These are phyloP conservation scores for Williopsis jadinii DNA, from an alignment of 1,139 yeast species.

Conservation along the genomic window DNA sequence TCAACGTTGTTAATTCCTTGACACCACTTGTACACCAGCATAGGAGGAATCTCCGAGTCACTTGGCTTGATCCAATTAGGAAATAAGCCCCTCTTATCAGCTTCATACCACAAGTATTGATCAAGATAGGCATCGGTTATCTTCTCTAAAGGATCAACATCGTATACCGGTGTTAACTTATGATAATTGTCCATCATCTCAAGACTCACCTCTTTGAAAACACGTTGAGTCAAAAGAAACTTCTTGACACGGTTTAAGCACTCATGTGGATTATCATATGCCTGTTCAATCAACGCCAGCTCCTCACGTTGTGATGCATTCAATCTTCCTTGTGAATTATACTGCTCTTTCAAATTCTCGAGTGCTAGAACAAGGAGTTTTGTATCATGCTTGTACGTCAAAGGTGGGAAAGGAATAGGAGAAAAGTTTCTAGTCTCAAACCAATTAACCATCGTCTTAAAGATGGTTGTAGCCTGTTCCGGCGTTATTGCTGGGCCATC, in stretches of 20 bases:
- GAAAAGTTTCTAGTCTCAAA: constrained; percentile 77
- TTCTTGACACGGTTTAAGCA: constrained; percentile 80
- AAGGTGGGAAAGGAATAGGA: constrained; percentile 92
- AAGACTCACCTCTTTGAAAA: constrained; percentile 80
- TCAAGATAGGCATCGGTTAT: constrained; percentile 95
- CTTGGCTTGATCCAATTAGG: constrained; percentile 97
- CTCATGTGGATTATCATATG: constrained; percentile 95
- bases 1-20: constrained; percentile 83
- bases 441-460: constrained; percentile 89
- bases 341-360: constrained; percentile 80
- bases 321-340: constrained; percentile 74
- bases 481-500: constrained; percentile 88
- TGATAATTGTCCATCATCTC: constrained; percentile 93
- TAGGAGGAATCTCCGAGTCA: constrained; percentile 89
- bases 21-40: constrained; percentile 89
- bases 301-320: constrained; percentile 90
- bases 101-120: constrained; percentile 95
- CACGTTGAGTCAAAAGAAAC: constrained; percentile 78
- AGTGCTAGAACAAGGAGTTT: constrained; percentile 82
- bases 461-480: constrained; percentile 81
- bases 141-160: constrained; percentile 87
- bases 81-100: constrained; percentile 77
- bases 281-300: constrained; percentile 87
- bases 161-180: constrained; percentile 77
- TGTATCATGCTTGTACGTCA: constrained; percentile 89